phyloP scores from a whole-genome alignment of 176 grass and related monocot species.

The Chrysopogon serrulatus region DNA sequence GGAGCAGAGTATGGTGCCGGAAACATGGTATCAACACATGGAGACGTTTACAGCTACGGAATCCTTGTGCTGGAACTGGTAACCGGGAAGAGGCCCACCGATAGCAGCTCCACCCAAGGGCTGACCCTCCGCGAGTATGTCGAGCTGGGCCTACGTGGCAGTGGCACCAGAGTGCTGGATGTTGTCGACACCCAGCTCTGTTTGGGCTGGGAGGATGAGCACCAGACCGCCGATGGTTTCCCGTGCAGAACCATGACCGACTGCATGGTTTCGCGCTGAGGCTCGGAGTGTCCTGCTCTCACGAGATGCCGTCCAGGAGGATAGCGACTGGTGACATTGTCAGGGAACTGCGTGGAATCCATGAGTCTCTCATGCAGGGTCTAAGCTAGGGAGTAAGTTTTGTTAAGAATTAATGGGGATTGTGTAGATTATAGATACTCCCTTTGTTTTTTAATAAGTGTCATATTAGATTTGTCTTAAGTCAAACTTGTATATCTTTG shows the following conservation, averaged over 20 bases:
- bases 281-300: too few species aligned
- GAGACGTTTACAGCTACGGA: too few species aligned
- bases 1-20: too few species aligned
- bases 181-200: not conserved
- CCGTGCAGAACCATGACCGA: not conserved
- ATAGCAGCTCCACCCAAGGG: not conserved
- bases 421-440: too few species aligned
- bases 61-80: slow-evolving; percentile 29
- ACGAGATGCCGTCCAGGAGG: slow-evolving; percentile 3
- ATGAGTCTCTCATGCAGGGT: not conserved
- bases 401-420: too few species aligned
- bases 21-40: too few species aligned
- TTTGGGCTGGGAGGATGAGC: not conserved
- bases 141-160: not conserved
- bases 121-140: slow-evolving; percentile 20
- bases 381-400: too few species aligned
- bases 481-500: too few species aligned
- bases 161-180: not conserved
- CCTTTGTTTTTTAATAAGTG: too few species aligned
- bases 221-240: not conserved
- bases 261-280: not conserved
- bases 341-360: not conserved
- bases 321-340: not conserved
- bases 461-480: too few species aligned
- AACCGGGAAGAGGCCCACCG: slow-evolving; percentile 26